Conservation (phyloP, 371 early-diverging fungal genomes). For the Phascolomyces articulosus region DNA sequence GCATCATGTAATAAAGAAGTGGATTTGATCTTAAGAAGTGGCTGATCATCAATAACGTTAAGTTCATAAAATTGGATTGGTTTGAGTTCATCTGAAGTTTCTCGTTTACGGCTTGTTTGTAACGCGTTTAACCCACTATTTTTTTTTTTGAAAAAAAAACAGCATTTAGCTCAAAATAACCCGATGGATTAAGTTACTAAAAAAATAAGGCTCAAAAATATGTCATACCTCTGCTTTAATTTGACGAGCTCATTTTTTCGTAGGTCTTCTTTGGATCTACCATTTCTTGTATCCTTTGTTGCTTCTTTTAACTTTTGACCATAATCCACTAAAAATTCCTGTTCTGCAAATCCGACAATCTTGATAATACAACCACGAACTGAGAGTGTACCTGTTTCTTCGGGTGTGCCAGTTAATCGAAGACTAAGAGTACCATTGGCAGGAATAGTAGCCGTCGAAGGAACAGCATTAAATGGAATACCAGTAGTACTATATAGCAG, state of each 20-base stretch:
- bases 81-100: conserved; percentile 17
- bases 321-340: conserved; percentile 64
- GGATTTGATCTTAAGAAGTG: conserved; percentile 64
- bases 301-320: conserved; percentile 31
- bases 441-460: conserved; percentile 66
- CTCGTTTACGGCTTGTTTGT: conserved; percentile 27
- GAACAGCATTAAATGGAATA: conserved; percentile 59
- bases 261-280: conserved; percentile 27
- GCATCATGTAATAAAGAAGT: conserved; percentile 68
- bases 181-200: too few species aligned
- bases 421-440: conserved; percentile 64
- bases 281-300: conserved; percentile 32
- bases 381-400: conserved; percentile 58
- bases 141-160: too few species aligned
- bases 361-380: conserved; percentile 72
- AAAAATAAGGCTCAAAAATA: too few species aligned
- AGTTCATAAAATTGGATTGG: conserved; percentile 53
- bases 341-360: conserved; percentile 73
- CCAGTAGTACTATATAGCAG: conserved; percentile 59
- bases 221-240: conserved; percentile 41
- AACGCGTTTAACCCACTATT: conserved; percentile 38
- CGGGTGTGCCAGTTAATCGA: conserved; percentile 66
- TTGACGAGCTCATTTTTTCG: conserved; percentile 40
- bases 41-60: conserved; percentile 70
- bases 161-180: too few species aligned